Base-by-base conservation (phyloP, 768 basidiomycete genomes). In the Mycena sanguinolenta region DNA sequence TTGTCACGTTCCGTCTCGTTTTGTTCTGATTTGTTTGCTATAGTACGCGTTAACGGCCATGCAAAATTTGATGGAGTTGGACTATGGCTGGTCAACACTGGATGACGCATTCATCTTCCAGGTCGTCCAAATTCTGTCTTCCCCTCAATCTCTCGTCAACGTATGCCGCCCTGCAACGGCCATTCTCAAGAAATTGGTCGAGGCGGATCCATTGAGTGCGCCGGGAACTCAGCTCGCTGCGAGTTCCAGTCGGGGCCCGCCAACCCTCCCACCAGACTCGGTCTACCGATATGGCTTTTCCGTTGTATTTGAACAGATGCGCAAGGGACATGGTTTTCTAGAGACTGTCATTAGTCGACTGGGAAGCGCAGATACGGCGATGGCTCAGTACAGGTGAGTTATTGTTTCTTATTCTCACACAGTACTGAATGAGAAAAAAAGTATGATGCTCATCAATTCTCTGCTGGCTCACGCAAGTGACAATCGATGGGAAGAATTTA, bases 381-480 rank as follows among this genome's bases (percentile, higher is more conserved):
- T 95, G 91, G 92, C 90, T 25, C 85, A 95, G 73, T 88, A 95
- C 77, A 95, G 95, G 95, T 91, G 58, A 52, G 79, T 72, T 28
- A 23, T 28, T 27, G n/a, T 67, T 12, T 61, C 49, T 72, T 44
- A 68, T 62, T 65, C 39, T 60, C 44, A 39, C 53, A 39, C 67
- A 74, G 58, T 67, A 69, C 59, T 76, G 42, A 58, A 44, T 65
- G 71, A 1, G 9, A 27, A 7, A 28, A 30, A 52, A 73, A 95
- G 95, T 71, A 91, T 97, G 89, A 95, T 93, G 90, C 83, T 97
- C 74, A 93, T 97, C 75, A 96, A 96, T 76, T 94, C 95, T 10
- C 83, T 97, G 13, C 78, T 97, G 65, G 87, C 91, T 10, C 92
- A 95, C 75, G 93, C 90, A n/a, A 91, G 86, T 55, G 94, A 95